Evolutionary conservation across 2,329 filamentous ascomycete species (phyloP).

Genomic region (Pyrenophora teres): DNA sequence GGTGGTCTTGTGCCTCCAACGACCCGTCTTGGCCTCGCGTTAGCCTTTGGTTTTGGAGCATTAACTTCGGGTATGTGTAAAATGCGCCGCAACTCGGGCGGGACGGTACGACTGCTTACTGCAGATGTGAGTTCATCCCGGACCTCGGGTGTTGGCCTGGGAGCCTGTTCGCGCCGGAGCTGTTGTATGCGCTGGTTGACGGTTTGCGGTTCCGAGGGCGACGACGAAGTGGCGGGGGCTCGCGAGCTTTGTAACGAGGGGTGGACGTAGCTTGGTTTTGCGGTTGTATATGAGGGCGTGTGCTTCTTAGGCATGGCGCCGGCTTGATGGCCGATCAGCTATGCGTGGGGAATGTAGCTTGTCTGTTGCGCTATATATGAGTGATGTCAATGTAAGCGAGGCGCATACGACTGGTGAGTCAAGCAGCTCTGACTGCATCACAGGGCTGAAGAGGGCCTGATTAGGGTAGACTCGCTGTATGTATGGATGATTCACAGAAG

Average conservation of each 20-base stretch:
- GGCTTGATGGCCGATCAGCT: not conserved
- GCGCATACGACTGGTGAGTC: conserved; percentile 14
- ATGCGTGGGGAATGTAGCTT: conserved; percentile 1
- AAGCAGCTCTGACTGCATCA: conserved; percentile 9
- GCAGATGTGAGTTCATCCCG: conserved; percentile 51
- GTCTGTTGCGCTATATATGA: conserved; percentile 10
- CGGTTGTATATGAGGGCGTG: conserved; percentile 48
- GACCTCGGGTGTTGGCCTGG: conserved; percentile 48
- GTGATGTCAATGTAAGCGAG: conserved; percentile 8
- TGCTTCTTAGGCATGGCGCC: conserved; percentile 56
- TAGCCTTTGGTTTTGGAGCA: conserved; percentile 52
- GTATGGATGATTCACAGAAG: not conserved
- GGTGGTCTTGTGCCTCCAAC: conserved; percentile 38
- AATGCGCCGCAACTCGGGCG: conserved; percentile 51
- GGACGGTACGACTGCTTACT: conserved; percentile 51
- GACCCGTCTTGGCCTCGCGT: conserved; percentile 35
- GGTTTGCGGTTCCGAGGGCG: conserved; percentile 36
- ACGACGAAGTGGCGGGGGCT: conserved; percentile 27
- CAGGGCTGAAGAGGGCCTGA: not conserved
- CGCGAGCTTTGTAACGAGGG: conserved; percentile 42
- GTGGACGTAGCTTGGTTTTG: conserved; percentile 49
- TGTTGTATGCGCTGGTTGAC: conserved; percentile 56
- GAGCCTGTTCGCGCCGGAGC: conserved; percentile 51
- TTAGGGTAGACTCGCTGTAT: not conserved
- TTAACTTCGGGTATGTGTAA: conserved; percentile 53